Conservation (phyloP, 1,284 basidiomycete species). For the Quambalaria eucalypti region DNA sequence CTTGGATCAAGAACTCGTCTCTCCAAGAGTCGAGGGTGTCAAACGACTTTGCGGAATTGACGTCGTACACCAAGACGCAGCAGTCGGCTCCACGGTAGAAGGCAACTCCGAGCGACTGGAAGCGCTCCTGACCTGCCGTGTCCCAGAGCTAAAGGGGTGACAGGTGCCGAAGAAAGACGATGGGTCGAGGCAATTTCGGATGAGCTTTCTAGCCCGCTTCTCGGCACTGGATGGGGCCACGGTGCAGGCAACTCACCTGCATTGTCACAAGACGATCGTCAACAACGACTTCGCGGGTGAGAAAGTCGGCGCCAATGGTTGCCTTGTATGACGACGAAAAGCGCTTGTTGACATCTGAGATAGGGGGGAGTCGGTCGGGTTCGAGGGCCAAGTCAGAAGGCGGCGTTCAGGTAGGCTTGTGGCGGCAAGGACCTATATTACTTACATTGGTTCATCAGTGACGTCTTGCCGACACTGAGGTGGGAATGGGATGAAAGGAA, state of each 20-base stretch:
- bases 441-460: constrained; percentile 91
- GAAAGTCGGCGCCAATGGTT: constrained; percentile 50
- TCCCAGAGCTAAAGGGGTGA: constrained; percentile 65
- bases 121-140: constrained; percentile 96
- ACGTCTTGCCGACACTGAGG: constrained; percentile 92
- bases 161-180: neutral
- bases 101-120: constrained; percentile 95
- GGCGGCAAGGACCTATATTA: neutral
- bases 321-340: constrained; percentile 98
- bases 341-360: constrained; percentile 83
- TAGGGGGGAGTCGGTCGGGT: neutral
- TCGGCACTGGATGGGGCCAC: neutral
- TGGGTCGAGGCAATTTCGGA: neutral
- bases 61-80: constrained; percentile 97
- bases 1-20: constrained; percentile 54
- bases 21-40: constrained; percentile 59
- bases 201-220: no score
- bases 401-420: neutral
- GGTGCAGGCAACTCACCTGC: constrained; percentile 66
- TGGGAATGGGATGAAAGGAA: neutral
- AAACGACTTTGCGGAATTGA: constrained; percentile 95
- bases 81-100: constrained; percentile 99
- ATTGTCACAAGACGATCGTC: constrained; percentile 97
- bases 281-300: constrained; percentile 97
- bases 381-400: neutral